Percentiles rank a stretch among this genome's conserved stretches.
Evolutionary conservation across 257 asterid genomes (phyloP).

Genomic region (Verbascum thapsus): DNA sequence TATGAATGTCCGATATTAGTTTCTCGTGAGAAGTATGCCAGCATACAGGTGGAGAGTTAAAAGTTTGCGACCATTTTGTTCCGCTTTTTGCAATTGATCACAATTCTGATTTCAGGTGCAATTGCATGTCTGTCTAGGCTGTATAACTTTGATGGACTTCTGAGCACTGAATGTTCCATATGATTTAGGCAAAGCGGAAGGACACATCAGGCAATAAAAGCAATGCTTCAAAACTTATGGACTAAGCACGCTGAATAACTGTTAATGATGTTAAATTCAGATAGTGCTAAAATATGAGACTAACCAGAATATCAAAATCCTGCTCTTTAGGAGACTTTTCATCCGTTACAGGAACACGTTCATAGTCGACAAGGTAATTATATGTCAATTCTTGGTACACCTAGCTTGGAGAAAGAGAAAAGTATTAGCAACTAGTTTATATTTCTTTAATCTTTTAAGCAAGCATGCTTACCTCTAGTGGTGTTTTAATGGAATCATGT

Average conservation of each 20-base stretch:
- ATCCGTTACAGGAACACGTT: slow-evolving; percentile 94
- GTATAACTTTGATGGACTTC: slow-evolving; percentile 2
- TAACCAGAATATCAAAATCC: slow-evolving; percentile 92
- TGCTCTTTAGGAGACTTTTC: slow-evolving; percentile 97
- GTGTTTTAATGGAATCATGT: slow-evolving; percentile 81
- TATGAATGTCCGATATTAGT: not conserved
- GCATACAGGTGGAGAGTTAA: slow-evolving; percentile 3
- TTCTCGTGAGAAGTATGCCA: slow-evolving; percentile 8
- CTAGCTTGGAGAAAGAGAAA: slow-evolving; percentile 50
- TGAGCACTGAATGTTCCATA: not conserved
- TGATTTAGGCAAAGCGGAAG: slow-evolving; percentile 11
- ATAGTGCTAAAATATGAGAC: slow-evolving; percentile 35
- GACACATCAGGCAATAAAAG: slow-evolving; percentile 8
- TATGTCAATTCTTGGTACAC: slow-evolving; percentile 82
- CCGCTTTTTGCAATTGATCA: slow-evolving; percentile 12
- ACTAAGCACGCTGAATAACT: slow-evolving; percentile 6
- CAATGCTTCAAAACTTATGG: slow-evolving; percentile 7
- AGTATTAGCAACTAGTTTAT: slow-evolving; percentile 30
- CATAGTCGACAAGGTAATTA: slow-evolving; percentile 87
- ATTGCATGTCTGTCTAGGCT: slow-evolving; percentile 2
- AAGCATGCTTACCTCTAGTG: slow-evolving; percentile 67
- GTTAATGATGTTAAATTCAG: slow-evolving; percentile 21
- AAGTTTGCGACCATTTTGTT: not conserved
- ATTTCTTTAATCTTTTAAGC: slow-evolving; percentile 20
- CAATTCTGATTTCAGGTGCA: slow-evolving; percentile 20